Evolutionary conservation across 768 basidiomycete genomes (phyloP).

Genomic region (Russula earlei): DNA sequence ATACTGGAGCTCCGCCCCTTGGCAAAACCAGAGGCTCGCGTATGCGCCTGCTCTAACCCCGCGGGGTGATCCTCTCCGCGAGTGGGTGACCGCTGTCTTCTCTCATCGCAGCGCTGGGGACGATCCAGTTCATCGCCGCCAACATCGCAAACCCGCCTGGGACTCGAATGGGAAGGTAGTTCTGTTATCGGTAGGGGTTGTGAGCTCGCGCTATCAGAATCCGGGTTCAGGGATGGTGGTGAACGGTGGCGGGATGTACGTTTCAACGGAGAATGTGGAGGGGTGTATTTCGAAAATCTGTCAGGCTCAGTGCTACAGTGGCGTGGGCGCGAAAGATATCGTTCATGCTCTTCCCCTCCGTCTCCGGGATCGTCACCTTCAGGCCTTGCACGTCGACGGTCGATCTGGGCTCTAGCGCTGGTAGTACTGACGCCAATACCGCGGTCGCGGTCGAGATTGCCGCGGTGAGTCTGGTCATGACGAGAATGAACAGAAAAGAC

Average conservation of each 20-base stretch:
- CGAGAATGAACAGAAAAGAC: background rate
- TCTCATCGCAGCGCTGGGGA: background rate
- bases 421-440: background rate
- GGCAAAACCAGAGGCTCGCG: background rate
- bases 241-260: background rate
- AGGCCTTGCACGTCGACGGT: conserved; percentile 5
- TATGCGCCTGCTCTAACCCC: background rate
- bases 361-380: background rate
- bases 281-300: background rate
- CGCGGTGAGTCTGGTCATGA: background rate
- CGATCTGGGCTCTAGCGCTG: background rate
- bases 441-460: background rate
- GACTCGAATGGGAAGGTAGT: background rate
- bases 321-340: conserved; percentile 13
- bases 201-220: background rate
- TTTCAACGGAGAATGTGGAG: background rate
- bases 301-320: background rate
- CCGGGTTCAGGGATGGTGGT: background rate
- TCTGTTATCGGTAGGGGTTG: background rate
- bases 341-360: background rate
- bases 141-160: background rate
- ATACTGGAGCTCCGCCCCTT: background rate
- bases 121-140: background rate
- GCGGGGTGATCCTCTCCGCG: background rate
- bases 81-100: background rate